phyloP scores from a whole-genome alignment of 768 basidiomycete genomes.

The Scleroderma citrinum region DNA sequence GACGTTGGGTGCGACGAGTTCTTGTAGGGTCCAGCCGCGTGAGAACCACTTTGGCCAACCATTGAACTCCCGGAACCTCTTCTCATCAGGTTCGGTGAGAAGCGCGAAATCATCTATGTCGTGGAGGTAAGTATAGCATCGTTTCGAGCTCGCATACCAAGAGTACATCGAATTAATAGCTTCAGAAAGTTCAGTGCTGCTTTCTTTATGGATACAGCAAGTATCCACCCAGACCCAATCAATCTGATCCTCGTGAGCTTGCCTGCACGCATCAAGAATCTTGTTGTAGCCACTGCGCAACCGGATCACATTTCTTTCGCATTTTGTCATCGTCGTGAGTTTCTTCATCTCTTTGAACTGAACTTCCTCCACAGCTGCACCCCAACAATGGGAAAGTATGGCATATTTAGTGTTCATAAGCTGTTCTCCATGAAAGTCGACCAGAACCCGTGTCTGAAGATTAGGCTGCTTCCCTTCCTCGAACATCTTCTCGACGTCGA shows the following conservation, averaged over 20 bases:
- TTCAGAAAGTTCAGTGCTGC: neutral
- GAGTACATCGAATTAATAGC: neutral
- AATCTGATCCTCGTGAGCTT: neutral
- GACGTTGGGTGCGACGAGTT: neutral
- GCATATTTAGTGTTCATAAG: neutral
- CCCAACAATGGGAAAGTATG: neutral
- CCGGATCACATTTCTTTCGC: neutral
- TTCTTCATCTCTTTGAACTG: neutral
- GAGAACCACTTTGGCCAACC: conserved; percentile 1
- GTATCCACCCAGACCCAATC: neutral
- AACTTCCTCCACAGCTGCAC: neutral
- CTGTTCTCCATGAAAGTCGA: neutral
- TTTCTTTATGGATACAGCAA: neutral
- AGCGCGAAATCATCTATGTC: neutral
- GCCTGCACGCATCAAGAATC: neutral
- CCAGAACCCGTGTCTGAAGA: neutral
- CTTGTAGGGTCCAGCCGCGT: neutral
- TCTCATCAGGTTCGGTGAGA: neutral
- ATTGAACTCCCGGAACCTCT: neutral
- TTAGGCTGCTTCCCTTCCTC: neutral
- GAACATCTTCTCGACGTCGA: neutral
- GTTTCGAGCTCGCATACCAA: neutral
- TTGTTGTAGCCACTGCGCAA: neutral
- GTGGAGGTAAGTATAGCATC: neutral
- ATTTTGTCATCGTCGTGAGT: neutral